Conservation (phyloP, 768 basidiomycete genomes). For the Flagelloscypha sp. region DNA sequence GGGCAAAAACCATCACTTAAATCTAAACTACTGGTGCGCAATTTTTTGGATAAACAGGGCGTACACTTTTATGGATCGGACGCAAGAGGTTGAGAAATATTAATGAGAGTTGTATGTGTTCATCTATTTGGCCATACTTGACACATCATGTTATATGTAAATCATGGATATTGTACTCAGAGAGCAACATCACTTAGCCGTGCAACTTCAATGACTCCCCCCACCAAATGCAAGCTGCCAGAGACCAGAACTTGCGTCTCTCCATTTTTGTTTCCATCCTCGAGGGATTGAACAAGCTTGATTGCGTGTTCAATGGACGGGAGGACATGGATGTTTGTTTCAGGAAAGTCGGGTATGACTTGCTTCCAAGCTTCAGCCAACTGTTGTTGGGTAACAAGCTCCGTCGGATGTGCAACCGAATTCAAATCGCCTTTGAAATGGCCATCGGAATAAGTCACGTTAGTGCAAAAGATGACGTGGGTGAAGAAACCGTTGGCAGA, state of each 20-base stretch:
- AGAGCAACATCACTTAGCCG: constrained; percentile 66
- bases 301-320: constrained; percentile 89
- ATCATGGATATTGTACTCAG: constrained; percentile 17
- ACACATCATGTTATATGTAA: background rate
- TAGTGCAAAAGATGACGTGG: constrained; percentile 89
- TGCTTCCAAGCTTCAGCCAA: constrained; percentile 67
- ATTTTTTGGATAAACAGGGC: constrained; percentile 55
- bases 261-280: constrained; percentile 16
- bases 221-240: constrained; percentile 90
- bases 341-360: constrained; percentile 54
- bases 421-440: constrained; percentile 86
- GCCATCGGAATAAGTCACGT: constrained; percentile 89
- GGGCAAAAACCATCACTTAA: too few species aligned
- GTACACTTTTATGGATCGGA: constrained; percentile 46
- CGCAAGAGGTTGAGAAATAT: constrained; percentile 16
- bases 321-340: constrained; percentile 62
- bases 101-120: background rate
- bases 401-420: constrained; percentile 51
- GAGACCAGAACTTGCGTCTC: constrained; percentile 67
- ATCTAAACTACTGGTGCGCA: constrained; percentile 28
- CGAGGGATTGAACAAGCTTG: constrained; percentile 45
- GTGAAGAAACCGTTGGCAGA: constrained; percentile 53
- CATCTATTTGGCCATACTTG: background rate
- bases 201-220: constrained; percentile 89
- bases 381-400: constrained; percentile 68